Evolutionary conservation across 805 yeast genomes (phyloP), one percentile per base, ranked within the genome.

Genomic region (Blastobotrys robertii): DNA sequence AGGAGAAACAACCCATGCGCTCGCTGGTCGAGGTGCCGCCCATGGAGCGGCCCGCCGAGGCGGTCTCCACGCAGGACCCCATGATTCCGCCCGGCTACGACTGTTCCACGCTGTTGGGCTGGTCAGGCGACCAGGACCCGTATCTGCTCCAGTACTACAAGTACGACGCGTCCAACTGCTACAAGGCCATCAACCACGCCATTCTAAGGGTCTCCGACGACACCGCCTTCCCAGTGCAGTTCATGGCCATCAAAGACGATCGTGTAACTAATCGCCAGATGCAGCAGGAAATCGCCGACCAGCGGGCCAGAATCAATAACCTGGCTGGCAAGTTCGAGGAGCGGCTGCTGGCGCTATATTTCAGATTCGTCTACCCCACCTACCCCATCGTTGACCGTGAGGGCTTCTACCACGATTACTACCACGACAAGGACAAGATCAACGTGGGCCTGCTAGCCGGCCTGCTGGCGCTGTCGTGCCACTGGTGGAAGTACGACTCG

Each of bases 401-500:
- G 35, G 43, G 52, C 34, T 60, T 62, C 43, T 59, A 59, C 42
- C 47, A 51, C 19, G 51, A 55, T 16, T 60, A 59, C 43, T 52
- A 54, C 32, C 45, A 51, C 39, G 45, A 49, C 40, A 49, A 50
- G 29, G 52, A 58, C 8, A 50, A 50, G 13, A 47, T 61, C 30
- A 51, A 61, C 38, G 47, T 55, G 10, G 63, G 64, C 1, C 48
- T 62, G n/a, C 43, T 58, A 8, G 53, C 60, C 2, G 62, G 61
- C 4, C 52, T 62, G 51, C 48, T 62, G 13, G 66, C 63, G 1
- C 45, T 61, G 15, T 58, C 62, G 42, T 50, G 55, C 35, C 55
- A 56, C 11, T 62, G 62, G 52, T 60, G 65, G 64, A 61, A 61
- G 46, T 61, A 61, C 44, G 62, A 57, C 42, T 42, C 57, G 2